Percentiles rank a stretch among this genome's conserved stretches.
These are phyloP conservation scores for Clarkia xantiana DNA, from an alignment of 345 rosid species.

Conservation along the genomic window DNA sequence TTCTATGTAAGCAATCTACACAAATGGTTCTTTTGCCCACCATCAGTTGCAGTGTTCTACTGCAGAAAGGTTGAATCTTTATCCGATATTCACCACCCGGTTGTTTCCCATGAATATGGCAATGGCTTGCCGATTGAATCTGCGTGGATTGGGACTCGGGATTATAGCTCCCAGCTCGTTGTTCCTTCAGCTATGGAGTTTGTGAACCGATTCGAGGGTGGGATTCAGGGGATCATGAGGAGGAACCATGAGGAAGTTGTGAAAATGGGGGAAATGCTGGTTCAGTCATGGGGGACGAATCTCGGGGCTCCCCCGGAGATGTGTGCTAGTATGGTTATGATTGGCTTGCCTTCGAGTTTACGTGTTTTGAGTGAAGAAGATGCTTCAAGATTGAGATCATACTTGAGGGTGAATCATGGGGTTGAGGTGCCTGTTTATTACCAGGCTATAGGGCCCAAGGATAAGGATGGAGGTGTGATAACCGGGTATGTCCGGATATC, in stretches of 20 bases:
- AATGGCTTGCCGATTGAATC: slow-evolving; percentile 80
- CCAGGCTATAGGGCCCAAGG: slow-evolving; percentile 24
- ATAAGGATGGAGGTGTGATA: slow-evolving; percentile 7
- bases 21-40: slow-evolving; percentile 94
- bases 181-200: slow-evolving; percentile 70
- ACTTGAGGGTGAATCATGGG: slow-evolving; percentile 40
- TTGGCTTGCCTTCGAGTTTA: slow-evolving; percentile 65
- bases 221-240: slow-evolving; percentile 64
- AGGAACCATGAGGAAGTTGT: slow-evolving; percentile 64
- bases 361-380: slow-evolving; percentile 36
- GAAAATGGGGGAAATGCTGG: slow-evolving; percentile 78
- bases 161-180: slow-evolving; percentile 77
- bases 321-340: slow-evolving; percentile 87
- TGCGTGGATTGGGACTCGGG: slow-evolving; percentile 87
- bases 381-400: slow-evolving; percentile 40
- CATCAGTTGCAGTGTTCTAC: slow-evolving; percentile 74
- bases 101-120: slow-evolving; percentile 79
- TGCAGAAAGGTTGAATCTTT: slow-evolving; percentile 26
- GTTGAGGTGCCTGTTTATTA: slow-evolving; percentile 74
- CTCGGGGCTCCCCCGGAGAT: slow-evolving; percentile 73
- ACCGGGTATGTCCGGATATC: slow-evolving; percentile 83
- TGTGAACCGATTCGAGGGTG: slow-evolving; percentile 73
- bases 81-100: slow-evolving; percentile 70
- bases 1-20: slow-evolving; percentile 76
- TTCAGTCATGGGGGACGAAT: slow-evolving; percentile 69